Evolutionary conservation across 129 eudicot genomes (phyloP).

Genomic region (Sambucus nigra): DNA sequence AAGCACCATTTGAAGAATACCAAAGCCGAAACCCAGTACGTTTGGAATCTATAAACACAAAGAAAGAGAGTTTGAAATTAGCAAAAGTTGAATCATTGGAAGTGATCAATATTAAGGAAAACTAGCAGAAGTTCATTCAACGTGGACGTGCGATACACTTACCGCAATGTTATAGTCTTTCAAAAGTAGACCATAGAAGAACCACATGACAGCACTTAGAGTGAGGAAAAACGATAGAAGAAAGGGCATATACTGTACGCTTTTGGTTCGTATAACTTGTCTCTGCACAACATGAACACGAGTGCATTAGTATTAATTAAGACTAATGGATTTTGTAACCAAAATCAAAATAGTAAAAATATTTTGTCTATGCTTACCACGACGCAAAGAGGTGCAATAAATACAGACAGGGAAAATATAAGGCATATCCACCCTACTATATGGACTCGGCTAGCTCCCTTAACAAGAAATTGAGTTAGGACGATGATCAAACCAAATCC

Average conservation of each 20-base stretch:
- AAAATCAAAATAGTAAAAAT: background rate
- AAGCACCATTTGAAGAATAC: constrained; percentile 53
- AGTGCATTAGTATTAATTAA: background rate
- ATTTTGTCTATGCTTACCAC: constrained; percentile 29
- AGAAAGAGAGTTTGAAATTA: background rate
- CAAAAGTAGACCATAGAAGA: constrained; percentile 61
- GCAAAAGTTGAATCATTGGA: no score
- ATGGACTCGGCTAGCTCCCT: constrained; percentile 21
- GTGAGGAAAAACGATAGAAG: constrained; percentile 60
- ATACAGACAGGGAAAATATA: constrained; percentile 54
- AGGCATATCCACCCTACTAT: constrained; percentile 81
- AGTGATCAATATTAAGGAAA: background rate
- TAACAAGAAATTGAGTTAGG: constrained; percentile 36
- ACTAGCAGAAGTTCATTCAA: no score
- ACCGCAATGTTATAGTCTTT: constrained; percentile 69
- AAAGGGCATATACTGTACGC: constrained; percentile 81
- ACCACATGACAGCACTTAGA: constrained; percentile 72
- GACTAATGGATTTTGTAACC: no score
- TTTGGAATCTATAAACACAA: constrained; percentile 43
- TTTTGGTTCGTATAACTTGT: constrained; percentile 74
- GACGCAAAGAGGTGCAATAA: constrained; percentile 59
- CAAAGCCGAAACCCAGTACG: constrained; percentile 58
- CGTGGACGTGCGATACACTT: constrained; percentile 10
- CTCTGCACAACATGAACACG: constrained; percentile 33
- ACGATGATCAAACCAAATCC: constrained; percentile 46